Percentiles rank a stretch among this genome's conserved stretches.
Conservation (phyloP, 371 early-diverging fungal species). For the Fennellomyces sp. region DNA sequence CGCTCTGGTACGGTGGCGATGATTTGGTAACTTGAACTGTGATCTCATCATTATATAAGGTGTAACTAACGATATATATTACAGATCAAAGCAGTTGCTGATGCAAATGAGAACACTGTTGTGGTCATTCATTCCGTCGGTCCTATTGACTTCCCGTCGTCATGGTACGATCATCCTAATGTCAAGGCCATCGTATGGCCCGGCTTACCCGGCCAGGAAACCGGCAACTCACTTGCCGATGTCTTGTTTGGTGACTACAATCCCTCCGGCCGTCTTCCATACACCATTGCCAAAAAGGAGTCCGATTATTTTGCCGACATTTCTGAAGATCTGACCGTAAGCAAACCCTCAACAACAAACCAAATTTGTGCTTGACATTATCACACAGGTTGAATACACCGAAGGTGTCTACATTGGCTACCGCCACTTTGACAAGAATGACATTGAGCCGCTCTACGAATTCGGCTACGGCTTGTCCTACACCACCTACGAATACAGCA, state of each 20-base stretch:
- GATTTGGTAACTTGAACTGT: conserved; percentile 37
- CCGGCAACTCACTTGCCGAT: conserved; percentile 66
- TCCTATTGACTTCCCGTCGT: conserved; percentile 39
- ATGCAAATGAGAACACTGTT: conserved; percentile 41
- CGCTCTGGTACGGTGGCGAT: conserved; percentile 65
- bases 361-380: too few species aligned
- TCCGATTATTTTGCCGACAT: conserved; percentile 43
- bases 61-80: not conserved
- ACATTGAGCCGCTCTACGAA: conserved; percentile 54
- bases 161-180: conserved; percentile 52
- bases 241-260: conserved; percentile 66
- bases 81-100: conserved; percentile 49
- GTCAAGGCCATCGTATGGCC: conserved; percentile 49
- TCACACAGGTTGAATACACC: conserved; percentile 33
- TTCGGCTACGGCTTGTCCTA: conserved; percentile 71
- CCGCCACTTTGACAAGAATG: conserved; percentile 50
- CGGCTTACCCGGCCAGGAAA: conserved; percentile 58
- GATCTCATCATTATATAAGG: not conserved
- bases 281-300: conserved; percentile 47
- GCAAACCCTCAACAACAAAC: too few species aligned
- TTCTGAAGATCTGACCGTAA: conserved; percentile 35
- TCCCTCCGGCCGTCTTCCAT: conserved; percentile 66
- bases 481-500: conserved; percentile 55
- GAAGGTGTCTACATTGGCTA: conserved; percentile 64
- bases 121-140: conserved; percentile 60